Evolutionary conservation across 2,329 filamentous ascomycete species (phyloP).

Genomic region (Penicillium capsulatum): DNA sequence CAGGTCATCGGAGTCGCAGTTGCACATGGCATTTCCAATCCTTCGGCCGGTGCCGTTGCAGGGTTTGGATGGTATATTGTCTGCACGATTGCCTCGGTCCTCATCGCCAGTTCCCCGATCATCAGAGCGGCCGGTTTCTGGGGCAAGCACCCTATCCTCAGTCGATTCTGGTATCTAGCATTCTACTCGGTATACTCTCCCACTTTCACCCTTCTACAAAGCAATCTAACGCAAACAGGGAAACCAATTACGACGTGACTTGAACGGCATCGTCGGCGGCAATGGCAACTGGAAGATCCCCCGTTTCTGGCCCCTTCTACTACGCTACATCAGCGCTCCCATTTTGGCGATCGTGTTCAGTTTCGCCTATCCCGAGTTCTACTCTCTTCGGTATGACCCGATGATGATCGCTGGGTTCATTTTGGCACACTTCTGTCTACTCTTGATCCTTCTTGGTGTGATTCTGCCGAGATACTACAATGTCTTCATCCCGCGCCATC

Average conservation of each 20-base stretch:
- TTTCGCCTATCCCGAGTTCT: constrained; percentile 51
- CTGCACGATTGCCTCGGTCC: constrained; percentile 30
- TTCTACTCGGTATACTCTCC: constrained; percentile 53
- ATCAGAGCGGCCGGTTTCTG: constrained; percentile 43
- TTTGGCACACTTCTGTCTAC: constrained; percentile 46
- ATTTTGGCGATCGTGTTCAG: constrained; percentile 51
- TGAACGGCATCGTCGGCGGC: constrained; percentile 52
- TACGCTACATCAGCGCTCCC: constrained; percentile 50
- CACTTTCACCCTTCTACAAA: no score
- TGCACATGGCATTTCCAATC: constrained; percentile 42
- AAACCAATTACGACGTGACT: constrained; percentile 54
- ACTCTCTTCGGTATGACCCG: constrained; percentile 48
- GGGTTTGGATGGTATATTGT: constrained; percentile 53
- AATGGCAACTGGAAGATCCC: constrained; percentile 57
- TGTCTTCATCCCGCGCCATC: constrained; percentile 48
- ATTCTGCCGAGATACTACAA: constrained; percentile 54
- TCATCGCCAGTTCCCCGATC: constrained; percentile 39
- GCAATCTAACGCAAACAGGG: constrained; percentile 36
- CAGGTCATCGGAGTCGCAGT: constrained; percentile 51
- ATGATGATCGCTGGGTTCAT: constrained; percentile 51
- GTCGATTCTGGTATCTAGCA: constrained; percentile 51
- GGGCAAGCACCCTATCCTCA: constrained; percentile 35
- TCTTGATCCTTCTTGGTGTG: constrained; percentile 48
- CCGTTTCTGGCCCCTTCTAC: constrained; percentile 48
- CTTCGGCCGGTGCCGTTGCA: constrained; percentile 47